Percentiles rank a stretch among this genome's conserved stretches.
Conservation (phyloP, 2,329 filamentous ascomycete genomes). For the Fusarium sp. region DNA sequence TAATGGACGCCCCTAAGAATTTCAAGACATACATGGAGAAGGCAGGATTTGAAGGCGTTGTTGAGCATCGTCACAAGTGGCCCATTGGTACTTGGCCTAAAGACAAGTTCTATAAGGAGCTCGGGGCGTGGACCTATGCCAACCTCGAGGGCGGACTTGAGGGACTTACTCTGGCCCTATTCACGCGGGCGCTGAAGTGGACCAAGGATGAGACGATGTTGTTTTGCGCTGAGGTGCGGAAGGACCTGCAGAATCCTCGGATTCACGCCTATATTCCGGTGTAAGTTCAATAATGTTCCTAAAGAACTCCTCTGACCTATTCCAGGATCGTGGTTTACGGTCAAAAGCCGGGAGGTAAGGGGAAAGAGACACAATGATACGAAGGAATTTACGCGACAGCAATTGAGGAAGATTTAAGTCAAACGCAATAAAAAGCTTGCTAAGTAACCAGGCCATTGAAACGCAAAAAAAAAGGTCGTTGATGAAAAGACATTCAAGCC, state of each 20-base stretch:
- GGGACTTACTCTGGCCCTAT: constrained; percentile 11
- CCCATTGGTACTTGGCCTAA: constrained; percentile 17
- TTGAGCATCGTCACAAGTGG: constrained; percentile 20
- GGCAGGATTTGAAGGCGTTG: constrained; percentile 8
- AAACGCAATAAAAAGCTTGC: no score
- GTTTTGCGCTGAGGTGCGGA: constrained; percentile 2
- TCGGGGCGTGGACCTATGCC: constrained; percentile 14
- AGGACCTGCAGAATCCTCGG: constrained; percentile 5
- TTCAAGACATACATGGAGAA: constrained; percentile 5
- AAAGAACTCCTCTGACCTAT: no score
- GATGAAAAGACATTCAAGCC: no score
- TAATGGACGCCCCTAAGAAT: neutral
- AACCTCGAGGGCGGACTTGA: constrained; percentile 20
- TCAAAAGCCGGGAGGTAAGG: no score
- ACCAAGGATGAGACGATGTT: constrained; percentile 9
- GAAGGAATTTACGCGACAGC: no score
- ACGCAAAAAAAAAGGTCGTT: neutral
- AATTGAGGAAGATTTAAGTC: no score
- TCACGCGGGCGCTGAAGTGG: constrained; percentile 17
- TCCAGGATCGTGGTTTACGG: no score
- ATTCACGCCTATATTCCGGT: constrained; percentile 20
- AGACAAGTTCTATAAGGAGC: constrained; percentile 11
- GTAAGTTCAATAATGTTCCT: neutral
- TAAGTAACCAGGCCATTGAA: no score
- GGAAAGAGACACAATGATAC: no score